phyloP scores from a whole-genome alignment of 805 yeast species.

The Saccharomycopsis selenospora region DNA sequence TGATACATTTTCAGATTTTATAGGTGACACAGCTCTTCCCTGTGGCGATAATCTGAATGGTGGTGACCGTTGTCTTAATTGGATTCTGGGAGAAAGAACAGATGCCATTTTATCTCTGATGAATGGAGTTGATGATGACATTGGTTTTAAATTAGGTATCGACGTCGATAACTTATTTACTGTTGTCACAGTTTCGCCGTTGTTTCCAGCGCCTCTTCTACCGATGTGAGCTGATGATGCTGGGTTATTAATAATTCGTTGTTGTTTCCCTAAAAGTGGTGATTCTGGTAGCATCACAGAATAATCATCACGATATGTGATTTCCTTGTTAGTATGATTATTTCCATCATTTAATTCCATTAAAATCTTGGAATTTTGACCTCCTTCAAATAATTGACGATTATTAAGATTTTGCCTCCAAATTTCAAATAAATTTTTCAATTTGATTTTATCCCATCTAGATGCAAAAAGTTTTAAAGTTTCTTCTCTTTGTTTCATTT shows the following conservation, averaged over 20 bases:
- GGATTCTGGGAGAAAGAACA: neutral
- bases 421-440: constrained; percentile 10
- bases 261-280: neutral
- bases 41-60: neutral
- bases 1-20: too few relatives aligned
- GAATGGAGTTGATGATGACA: constrained; percentile 11
- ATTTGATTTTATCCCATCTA: constrained; percentile 14
- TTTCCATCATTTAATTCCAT: neutral
- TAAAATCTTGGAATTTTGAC: neutral
- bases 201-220: constrained; percentile 6
- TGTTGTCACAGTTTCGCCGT: constrained; percentile 13
- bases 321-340: too few relatives aligned
- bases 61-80: too few relatives aligned
- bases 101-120: neutral
- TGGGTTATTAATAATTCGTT: constrained; percentile 1
- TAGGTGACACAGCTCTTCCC: too few relatives aligned
- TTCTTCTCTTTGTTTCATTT: constrained; percentile 13
- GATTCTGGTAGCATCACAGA: neutral
- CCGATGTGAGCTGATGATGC: neutral
- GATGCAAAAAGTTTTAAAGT: constrained; percentile 3
- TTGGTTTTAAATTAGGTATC: neutral
- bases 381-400: neutral
- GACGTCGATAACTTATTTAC: neutral
- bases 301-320: neutral
- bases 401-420: constrained; percentile 14